A percentile compares a stretch with the other conserved stretches of the same genome.
Conservation (phyloP, 768 basidiomycete genomes). For the Lentinus brumalis region DNA sequence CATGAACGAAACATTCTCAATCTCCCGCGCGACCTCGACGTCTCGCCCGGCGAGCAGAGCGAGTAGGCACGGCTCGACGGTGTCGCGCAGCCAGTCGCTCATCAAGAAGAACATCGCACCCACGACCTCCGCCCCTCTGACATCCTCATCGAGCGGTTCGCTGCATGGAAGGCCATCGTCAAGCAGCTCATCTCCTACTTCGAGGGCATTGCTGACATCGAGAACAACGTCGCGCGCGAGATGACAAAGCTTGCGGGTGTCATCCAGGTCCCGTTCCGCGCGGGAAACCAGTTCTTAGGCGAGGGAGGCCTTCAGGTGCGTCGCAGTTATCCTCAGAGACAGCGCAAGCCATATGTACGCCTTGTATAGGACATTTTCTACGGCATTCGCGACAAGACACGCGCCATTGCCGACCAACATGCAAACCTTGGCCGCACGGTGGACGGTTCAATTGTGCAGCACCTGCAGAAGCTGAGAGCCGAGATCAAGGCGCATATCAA, state of each 20-base stretch:
- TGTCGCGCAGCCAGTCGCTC: conserved; percentile 81
- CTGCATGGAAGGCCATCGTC: conserved; percentile 95
- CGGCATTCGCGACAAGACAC: conserved; percentile 89
- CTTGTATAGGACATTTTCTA: conserved; percentile 82
- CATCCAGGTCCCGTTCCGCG: conserved; percentile 94
- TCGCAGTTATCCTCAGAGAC: not conserved
- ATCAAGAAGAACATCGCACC: conserved; percentile 92
- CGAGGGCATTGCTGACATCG: conserved; percentile 83
- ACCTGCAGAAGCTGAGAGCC: conserved; percentile 89
- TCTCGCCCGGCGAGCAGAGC: conserved; percentile 58
- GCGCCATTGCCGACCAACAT: conserved; percentile 92
- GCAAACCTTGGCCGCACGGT: conserved; percentile 95
- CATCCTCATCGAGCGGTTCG: conserved; percentile 93
- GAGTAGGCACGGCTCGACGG: conserved; percentile 63
- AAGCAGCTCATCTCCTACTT: conserved; percentile 96
- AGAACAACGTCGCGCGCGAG: conserved; percentile 93
- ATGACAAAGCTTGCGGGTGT: conserved; percentile 92
- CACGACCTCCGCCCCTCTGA: conserved; percentile 92
- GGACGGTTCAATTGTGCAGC: conserved; percentile 96
- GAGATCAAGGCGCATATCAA: conserved; percentile 99
- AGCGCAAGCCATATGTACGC: not conserved
- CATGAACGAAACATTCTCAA: conserved; percentile 43
- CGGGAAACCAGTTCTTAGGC: conserved; percentile 98
- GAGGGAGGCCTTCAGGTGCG: conserved; percentile 89
- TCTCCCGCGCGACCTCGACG: conserved; percentile 73